Percentiles rank a stretch among this genome's conserved stretches.
Conservation (phyloP, 164 flowering plant species). For the Nelumbo lutea region DNA sequence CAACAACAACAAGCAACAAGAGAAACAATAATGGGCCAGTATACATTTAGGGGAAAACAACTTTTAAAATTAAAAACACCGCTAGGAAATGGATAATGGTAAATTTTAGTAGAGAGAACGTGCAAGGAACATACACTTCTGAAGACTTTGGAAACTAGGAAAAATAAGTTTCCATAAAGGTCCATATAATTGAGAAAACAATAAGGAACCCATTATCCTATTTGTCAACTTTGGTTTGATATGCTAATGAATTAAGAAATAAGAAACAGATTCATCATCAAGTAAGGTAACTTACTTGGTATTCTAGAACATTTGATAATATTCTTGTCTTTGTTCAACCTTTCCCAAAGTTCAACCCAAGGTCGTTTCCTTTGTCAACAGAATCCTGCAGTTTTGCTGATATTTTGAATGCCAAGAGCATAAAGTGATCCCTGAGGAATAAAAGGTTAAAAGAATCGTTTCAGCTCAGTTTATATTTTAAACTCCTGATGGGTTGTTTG, state of each 20-base stretch:
- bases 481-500: too few relatives aligned
- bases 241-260: neutral
- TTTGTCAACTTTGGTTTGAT: conserved; percentile 5
- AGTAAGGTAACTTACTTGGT: conserved; percentile 53
- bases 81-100: too few relatives aligned
- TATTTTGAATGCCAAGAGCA: conserved; percentile 38
- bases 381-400: conserved; percentile 48
- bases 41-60: too few relatives aligned
- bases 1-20: too few relatives aligned
- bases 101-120: too few relatives aligned
- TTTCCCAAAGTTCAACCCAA: conserved; percentile 43
- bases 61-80: too few relatives aligned
- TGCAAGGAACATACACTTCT: too few relatives aligned
- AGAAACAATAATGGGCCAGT: too few relatives aligned
- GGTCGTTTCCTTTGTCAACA: conserved; percentile 48
- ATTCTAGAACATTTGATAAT: conserved; percentile 41
- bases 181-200: too few relatives aligned
- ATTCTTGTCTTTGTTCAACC: conserved; percentile 31
- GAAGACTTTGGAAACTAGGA: too few relatives aligned
- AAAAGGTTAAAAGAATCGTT: conserved; percentile 7
- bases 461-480: neutral
- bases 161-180: too few relatives aligned
- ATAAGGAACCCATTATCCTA: neutral
- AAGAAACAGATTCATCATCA: neutral
- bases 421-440: conserved; percentile 40